These are phyloP conservation scores for Yamadazyma mexicana DNA, from an alignment of 1,139 yeast species.

Conservation along the genomic window DNA sequence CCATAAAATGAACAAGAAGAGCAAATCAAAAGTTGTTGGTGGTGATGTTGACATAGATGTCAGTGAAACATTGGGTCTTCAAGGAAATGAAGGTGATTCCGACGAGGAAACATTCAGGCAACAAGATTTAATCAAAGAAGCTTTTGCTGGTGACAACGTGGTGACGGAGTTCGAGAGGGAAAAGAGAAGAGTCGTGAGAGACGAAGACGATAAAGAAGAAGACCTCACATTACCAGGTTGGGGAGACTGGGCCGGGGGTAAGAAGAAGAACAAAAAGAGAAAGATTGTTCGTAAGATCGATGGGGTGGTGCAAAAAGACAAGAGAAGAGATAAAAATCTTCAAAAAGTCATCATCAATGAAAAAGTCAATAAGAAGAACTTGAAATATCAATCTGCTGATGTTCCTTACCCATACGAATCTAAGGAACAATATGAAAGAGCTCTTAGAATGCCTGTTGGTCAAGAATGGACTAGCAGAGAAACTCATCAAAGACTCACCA, in stretches of 20 bases:
- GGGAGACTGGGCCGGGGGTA: conserved; percentile 82
- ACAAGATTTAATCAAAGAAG: conserved; percentile 79
- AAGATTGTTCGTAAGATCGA: conserved; percentile 66
- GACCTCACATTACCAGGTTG: conserved; percentile 93
- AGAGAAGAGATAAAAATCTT: conserved; percentile 75
- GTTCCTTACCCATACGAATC: conserved; percentile 95
- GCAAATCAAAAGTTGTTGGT: conserved; percentile 24
- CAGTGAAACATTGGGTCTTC: conserved; percentile 39
- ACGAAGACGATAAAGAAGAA: conserved; percentile 85
- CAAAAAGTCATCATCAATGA: conserved; percentile 89
- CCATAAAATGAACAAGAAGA: conserved; percentile 50
- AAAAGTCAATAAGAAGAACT: conserved; percentile 76
- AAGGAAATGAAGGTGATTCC: conserved; percentile 39
- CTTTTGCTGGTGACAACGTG: conserved; percentile 97
- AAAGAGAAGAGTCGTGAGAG: conserved; percentile 63
- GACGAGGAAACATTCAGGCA: conserved; percentile 63
- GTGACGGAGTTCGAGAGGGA: conserved; percentile 76
- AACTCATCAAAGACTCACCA: conserved; percentile 82
- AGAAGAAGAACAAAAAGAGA: conserved; percentile 54
- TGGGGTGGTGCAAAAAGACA: conserved; percentile 70
- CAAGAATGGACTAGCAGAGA: conserved; percentile 94
- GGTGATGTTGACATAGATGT: conserved; percentile 49
- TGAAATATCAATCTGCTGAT: conserved; percentile 78
- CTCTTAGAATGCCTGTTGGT: conserved; percentile 94
- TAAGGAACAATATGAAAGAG: conserved; percentile 90